A percentile compares a stretch with the other conserved stretches of the same genome.
phyloP scores from a whole-genome alignment of 192 early-diverging fungal genomes.

The Glomus cerebriforme region DNA sequence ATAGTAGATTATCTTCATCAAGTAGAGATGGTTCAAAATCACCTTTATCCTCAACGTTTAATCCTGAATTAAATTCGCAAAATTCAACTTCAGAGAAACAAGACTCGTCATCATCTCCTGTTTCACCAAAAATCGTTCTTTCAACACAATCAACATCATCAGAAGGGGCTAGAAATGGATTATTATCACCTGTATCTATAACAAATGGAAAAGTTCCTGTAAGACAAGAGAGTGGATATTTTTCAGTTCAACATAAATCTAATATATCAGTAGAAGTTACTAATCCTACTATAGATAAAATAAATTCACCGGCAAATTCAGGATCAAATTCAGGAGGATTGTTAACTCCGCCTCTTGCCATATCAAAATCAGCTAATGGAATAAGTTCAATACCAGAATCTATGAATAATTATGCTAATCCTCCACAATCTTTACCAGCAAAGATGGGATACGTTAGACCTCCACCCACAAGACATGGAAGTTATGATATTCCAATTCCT shows the following conservation, averaged over 20 bases:
- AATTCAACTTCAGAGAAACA: not conserved
- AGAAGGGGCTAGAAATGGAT: not conserved
- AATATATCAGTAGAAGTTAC: not conserved
- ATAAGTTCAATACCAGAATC: not conserved
- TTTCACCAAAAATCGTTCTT: not conserved
- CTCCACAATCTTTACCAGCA: not conserved
- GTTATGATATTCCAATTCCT: not conserved
- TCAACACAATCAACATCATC: not conserved
- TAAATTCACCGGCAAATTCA: not conserved
- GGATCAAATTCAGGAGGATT: slow-evolving; percentile 12
- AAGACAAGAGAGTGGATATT: slow-evolving; percentile 31
- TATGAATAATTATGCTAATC: not conserved
- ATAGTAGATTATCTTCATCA: not conserved
- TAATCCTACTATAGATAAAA: not conserved
- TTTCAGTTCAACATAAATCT: not conserved
- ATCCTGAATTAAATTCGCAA: not conserved
- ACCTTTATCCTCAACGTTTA: not conserved
- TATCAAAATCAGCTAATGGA: not conserved
- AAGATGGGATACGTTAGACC: not conserved
- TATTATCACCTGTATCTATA: slow-evolving; percentile 22
- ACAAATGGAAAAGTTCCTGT: not conserved
- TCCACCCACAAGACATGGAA: slow-evolving; percentile 2
- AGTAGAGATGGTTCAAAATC: not conserved
- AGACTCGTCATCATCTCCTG: not conserved
- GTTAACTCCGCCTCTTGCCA: slow-evolving; percentile 1